Conservation (phyloP, 2,329 filamentous ascomycete species). For the Beauveria asiatica region DNA sequence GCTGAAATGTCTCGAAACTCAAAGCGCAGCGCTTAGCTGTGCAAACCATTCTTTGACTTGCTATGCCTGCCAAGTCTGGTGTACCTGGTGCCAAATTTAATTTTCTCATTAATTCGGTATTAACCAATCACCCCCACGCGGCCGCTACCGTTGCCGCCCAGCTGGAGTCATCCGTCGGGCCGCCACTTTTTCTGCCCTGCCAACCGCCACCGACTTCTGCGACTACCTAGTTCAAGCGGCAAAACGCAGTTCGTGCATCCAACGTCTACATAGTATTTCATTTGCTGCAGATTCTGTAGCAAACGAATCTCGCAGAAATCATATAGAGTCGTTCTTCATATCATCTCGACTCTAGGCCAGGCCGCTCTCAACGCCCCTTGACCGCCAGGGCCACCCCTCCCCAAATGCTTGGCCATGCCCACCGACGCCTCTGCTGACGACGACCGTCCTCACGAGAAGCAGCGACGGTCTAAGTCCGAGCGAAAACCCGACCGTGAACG, state of each 20-base stretch:
- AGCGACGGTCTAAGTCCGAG: conserved; percentile 30
- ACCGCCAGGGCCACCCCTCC: conserved; percentile 1
- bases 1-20: neutral
- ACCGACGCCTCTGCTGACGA: conserved; percentile 27
- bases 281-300: neutral
- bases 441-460: conserved; percentile 32
- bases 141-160: conserved; percentile 10
- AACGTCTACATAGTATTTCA: neutral
- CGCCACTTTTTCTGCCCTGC: conserved; percentile 11
- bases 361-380: neutral
- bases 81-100: neutral
- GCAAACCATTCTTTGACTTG: neutral
- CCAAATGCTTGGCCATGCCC: conserved; percentile 26
- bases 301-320: neutral
- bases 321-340: too few species aligned
- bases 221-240: neutral
- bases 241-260: neutral
- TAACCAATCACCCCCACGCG: conserved; percentile 5
- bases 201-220: conserved; percentile 8
- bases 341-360: neutral
- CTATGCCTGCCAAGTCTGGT: neutral
- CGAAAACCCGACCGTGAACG: conserved; percentile 27
- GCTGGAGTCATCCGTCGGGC: conserved; percentile 10
- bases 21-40: conserved; percentile 1
- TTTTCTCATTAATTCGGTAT: neutral